A percentile compares a stretch with the other conserved stretches of the same genome.
Evolutionary conservation across 192 early-diverging fungal genomes (phyloP).

Genomic region (Coemansia sp.): DNA sequence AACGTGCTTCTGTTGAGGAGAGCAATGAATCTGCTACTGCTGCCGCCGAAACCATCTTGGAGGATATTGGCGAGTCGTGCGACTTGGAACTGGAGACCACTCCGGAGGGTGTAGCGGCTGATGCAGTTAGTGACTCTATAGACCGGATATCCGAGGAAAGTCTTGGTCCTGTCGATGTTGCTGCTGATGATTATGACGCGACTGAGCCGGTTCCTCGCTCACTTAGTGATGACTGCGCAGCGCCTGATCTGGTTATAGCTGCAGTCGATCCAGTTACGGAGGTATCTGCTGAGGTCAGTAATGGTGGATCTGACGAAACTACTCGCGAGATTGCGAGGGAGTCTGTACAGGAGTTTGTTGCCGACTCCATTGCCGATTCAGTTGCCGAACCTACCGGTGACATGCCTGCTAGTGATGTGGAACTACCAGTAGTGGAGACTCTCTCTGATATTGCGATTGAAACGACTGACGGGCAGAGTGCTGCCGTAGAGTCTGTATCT

Average conservation of each 20-base stretch:
- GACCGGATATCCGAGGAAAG: not conserved
- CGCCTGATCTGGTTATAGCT: too few species aligned
- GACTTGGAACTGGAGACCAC: not conserved
- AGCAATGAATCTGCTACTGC: too few species aligned
- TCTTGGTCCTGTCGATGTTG: not conserved
- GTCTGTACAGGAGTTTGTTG: not conserved
- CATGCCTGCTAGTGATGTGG: not conserved
- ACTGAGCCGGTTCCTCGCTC: too few species aligned
- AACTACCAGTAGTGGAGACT: not conserved
- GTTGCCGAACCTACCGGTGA: not conserved
- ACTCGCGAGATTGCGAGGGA: constrained; percentile 2
- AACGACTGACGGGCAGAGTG: not conserved
- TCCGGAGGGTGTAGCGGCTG: not conserved
- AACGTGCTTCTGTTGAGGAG: too few species aligned
- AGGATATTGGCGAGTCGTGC: not conserved
- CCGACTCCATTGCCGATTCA: not conserved
- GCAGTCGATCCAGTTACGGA: constrained; percentile 5
- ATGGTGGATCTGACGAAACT: constrained; percentile 1
- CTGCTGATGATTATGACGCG: constrained; percentile 1
- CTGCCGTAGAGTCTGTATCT: not conserved
- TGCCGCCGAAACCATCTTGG: not conserved
- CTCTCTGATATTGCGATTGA: not conserved
- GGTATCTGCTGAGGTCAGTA: not conserved
- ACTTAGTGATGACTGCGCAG: too few species aligned
- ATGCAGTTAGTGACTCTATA: not conserved